phyloP scores from a whole-genome alignment of 768 basidiomycete species.

The Galerina sulciceps region DNA sequence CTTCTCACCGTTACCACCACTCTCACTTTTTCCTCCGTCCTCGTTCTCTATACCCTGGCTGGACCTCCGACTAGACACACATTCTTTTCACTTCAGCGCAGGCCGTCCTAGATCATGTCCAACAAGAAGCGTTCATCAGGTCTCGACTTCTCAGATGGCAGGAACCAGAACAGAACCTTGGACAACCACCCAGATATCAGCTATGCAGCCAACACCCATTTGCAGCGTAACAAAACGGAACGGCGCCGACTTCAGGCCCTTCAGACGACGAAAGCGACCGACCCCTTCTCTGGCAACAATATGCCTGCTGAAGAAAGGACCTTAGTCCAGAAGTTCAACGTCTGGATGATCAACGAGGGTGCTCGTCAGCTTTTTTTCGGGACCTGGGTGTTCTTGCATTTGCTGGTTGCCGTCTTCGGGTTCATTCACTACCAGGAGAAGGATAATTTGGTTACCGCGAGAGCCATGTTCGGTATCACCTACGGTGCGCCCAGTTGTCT shows the following conservation, averaged over 20 bases:
- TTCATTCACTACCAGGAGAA: constrained; percentile 78
- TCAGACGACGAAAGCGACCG: constrained; percentile 52
- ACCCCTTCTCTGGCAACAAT: no score
- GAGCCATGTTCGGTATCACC: constrained; percentile 73
- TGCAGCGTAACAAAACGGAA: constrained; percentile 89
- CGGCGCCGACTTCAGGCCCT: constrained; percentile 83
- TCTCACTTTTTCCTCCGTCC: no score
- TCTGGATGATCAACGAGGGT: constrained; percentile 98
- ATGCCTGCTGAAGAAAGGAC: constrained; percentile 37
- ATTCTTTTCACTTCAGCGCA: constrained; percentile 41
- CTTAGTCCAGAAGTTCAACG: constrained; percentile 51
- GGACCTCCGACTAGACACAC: constrained; percentile 30
- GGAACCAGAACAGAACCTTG: constrained; percentile 20
- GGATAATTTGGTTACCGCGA: constrained; percentile 74
- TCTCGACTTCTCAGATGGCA: constrained; percentile 71
- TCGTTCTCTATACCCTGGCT: no score
- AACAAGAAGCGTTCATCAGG: constrained; percentile 48
- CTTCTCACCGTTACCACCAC: no score
- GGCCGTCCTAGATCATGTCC: constrained; percentile 36
- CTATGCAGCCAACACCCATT: constrained; percentile 51
- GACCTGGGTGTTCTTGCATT: constrained; percentile 80
- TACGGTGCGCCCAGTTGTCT: constrained; percentile 63
- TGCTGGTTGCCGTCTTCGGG: constrained; percentile 78
- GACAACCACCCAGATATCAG: no score
- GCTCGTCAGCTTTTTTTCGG: constrained; percentile 78